Evolutionary conservation across 2,329 filamentous ascomycete genomes (phyloP), one percentile per base, ranked within the genome.

Genomic region (Metarhizium brunneum): DNA sequence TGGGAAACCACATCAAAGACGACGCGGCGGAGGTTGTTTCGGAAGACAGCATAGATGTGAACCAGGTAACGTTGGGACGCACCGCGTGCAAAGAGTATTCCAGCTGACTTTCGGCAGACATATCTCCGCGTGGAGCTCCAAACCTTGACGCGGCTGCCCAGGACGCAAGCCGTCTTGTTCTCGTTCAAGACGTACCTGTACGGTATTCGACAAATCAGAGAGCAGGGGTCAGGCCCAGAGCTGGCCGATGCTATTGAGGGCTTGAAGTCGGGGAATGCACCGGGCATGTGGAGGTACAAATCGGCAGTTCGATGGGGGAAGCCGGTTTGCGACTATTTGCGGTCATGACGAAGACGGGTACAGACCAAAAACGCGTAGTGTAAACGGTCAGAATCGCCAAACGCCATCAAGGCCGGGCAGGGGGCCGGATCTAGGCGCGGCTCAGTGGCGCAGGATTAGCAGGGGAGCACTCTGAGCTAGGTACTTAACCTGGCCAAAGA

Each of bases 151-250:
- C 71, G 79, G 1, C 68, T 82, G 7, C 78, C 78, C 0, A 61
- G 69, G 55, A 77, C 74, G 0, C 63, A 64, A 2, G 74, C 75
- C 0, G 64, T 82, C 2, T 62, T 82, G 13, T 82, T 82, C 63
- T 78, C 77, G 10, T 80, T 82, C 69, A 81, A 82, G 66, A 81
- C 79, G 0, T 80, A 80, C 56, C 56, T 80, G 16, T 81, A 80
- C 52, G 73, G 75, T 0, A 57, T 82, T 0, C 57, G 64, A 8
- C 70, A 79, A 3, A 71, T 82, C 61, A 80, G 76, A 59, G 69
- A 64, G 0, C 79, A 82, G 51, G 78, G 76, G 0, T 63, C 73
- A 1, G 79, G 78, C 0, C 67, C 66, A 1, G 64, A 72, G 36
- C 65, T 82, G 16, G 78, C 77, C 0, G 73, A 78, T 42, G 77